Evolutionary conservation across 2,329 filamentous ascomycete genomes (phyloP), one percentile per base, ranked within the genome.

Genomic region (Fusarium sp.): DNA sequence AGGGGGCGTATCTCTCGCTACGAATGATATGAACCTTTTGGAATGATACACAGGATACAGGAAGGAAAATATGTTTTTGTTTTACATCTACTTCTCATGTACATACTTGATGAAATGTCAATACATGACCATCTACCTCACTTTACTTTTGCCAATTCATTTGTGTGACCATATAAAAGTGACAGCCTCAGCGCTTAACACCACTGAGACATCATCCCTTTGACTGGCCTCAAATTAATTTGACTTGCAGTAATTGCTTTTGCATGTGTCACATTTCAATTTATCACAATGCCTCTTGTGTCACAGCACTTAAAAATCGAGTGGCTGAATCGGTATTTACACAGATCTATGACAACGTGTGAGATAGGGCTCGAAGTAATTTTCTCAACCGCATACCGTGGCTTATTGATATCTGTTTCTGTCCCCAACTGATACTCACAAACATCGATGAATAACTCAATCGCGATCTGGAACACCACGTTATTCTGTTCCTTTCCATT

Each of bases 41-140:
- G 65, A 73, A 76, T 61, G 69, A 69, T 69, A 76, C 44, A 76
- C 66, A 75, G 75, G 74, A 72, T 69, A 77, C 55, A 75, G 63
- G 66, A 60, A 66, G 65, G 69, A 63, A 65, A 68, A 39, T 44
- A 51, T 63, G 48, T 68, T 77, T 72, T 62, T 64, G 50, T 12
- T 58, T 73, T 70, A 66, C 50, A 51, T 68, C 61, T 54, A 45
- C 59, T 76, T 77, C 42, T 48, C 73, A 61, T 70, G 75, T 77
- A 77, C 39, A 76, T 76, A 69, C 20, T 56, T 73, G 63, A 61
- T 50, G 22, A 56, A 32, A 62, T 26, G 61, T 50, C 47, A 73
- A 69, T 72, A 72, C 57, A 71, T 60, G 58, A 48, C 55, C 28
- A 55, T 54, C 30, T 54, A 38, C 45, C 45, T 59, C 12, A 30